Evolutionary conservation across 2,329 filamentous ascomycete genomes (phyloP), one percentile per base, ranked within the genome.

Genomic region (Myriangium duriaei): DNA sequence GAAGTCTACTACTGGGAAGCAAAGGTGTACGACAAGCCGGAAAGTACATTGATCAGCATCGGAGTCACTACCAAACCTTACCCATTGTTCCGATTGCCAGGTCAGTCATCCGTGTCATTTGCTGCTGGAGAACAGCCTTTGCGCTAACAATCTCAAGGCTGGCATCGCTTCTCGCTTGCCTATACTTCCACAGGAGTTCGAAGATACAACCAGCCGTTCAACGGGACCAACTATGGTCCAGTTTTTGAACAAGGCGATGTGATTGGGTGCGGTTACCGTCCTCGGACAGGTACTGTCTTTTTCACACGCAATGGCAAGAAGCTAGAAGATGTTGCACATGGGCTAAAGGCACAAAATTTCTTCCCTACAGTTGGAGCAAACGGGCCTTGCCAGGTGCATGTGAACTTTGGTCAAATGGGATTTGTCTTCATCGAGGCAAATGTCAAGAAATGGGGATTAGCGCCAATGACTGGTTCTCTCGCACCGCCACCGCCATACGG

Each of bases 1-100:
- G 91, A 98, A 54, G 88, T 96, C 9, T 98, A 98, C 60, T 98
- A 98, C 61, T 98, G 91, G 91, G 91, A 98, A 60, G 83, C 87
- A 40, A 98, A 98, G 67, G 81, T 98, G 37, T 98, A 92, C 62
- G 91, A 98, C 45, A 96, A 96, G 63, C 86, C 91, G 3, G 91
- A 96, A 46, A 76, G 67, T 42, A 93, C 85, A 0, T 65, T 85
- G 47, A 72, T 98, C 45, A 87, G 82, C 55, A 86, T 98, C 50
- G 91, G 91, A 48, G 82, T 98, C 69, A 82, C 83, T 32, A 98
- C 91, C 13, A 98, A 98, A 56, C 91, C 91, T 5, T 98, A 98
- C 58, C 91, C 91, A 12, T 65, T 96, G 33, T 98, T 98, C 59
- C 72, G 91, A 51, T 64, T 98, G 53, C 91, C 91, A 55, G 91